Evolutionary conservation across 2,329 filamentous ascomycete genomes (phyloP).

Genomic region (Fusarium abutilonis): DNA sequence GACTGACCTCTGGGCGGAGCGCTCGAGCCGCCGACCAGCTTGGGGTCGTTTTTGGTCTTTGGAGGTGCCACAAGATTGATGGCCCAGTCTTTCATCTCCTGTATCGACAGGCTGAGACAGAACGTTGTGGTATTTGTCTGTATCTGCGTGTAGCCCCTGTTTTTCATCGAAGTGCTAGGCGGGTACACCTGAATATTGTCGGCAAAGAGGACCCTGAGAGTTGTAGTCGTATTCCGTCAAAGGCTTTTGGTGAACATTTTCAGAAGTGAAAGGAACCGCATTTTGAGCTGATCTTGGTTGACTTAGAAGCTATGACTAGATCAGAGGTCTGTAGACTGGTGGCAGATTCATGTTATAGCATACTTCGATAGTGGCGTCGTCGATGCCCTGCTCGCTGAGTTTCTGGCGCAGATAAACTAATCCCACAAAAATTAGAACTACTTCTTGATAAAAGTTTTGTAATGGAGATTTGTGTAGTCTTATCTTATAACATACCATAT

Average conservation of each 20-base stretch:
- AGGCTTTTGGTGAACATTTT: not conserved
- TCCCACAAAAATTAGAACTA: constrained; percentile 4
- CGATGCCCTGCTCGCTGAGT: constrained; percentile 60
- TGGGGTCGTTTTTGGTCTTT: constrained; percentile 1
- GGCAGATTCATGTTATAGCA: constrained; percentile 29
- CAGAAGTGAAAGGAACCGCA: not conserved
- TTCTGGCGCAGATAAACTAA: constrained; percentile 51
- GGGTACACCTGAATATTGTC: not conserved
- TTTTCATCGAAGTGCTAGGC: not conserved
- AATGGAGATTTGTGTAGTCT: not conserved
- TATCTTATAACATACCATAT: constrained; percentile 59
- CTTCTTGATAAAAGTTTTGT: not conserved
- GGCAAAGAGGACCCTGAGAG: constrained; percentile 3
- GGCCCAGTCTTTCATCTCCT: not conserved
- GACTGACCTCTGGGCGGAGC: constrained; percentile 65
- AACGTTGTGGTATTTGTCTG: not conserved
- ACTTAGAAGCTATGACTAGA: constrained; percentile 20
- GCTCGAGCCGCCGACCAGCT: constrained; percentile 41
- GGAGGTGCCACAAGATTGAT: not conserved
- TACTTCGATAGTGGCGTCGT: constrained; percentile 58
- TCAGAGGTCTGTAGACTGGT: constrained; percentile 5
- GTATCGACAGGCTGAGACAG: not conserved
- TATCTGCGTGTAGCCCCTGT: not conserved
- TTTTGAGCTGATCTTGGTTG: constrained; percentile 5
- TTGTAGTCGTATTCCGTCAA: not conserved